phyloP scores from a whole-genome alignment of 495 filamentous ascomycete species.

The Cercophora sp. region DNA sequence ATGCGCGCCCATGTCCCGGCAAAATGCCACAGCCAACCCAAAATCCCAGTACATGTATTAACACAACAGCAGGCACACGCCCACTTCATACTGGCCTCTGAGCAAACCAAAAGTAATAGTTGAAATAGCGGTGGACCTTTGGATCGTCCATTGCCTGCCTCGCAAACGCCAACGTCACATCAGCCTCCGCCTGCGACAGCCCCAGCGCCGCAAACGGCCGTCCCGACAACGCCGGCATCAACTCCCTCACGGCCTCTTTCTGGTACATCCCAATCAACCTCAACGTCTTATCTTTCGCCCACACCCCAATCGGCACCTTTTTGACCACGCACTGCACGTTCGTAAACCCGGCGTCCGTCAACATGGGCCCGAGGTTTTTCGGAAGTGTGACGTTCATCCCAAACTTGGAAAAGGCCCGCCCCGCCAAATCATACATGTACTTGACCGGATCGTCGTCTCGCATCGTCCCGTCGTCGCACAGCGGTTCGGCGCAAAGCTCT shows the following conservation, averaged over 20 bases:
- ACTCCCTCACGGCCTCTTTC: constrained; percentile 45
- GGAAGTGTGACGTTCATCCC: constrained; percentile 45
- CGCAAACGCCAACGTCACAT: constrained; percentile 27
- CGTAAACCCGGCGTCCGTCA: constrained; percentile 53
- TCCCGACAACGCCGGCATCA: constrained; percentile 47
- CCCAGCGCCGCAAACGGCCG: constrained; percentile 45
- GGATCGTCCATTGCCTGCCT: constrained; percentile 27
- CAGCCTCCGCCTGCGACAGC: constrained; percentile 25
- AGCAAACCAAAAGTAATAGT: constrained; percentile 37
- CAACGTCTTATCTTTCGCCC: constrained; percentile 53
- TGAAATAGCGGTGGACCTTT: constrained; percentile 34
- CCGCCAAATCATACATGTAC: constrained; percentile 26
- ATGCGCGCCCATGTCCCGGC: too few relatives aligned
- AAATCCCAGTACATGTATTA: too few relatives aligned
- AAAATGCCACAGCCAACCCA: too few relatives aligned
- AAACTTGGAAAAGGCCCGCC: constrained; percentile 27
- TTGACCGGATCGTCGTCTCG: constrained; percentile 33
- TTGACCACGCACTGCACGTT: constrained; percentile 50
- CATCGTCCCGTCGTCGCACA: constrained; percentile 40
- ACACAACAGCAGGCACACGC: background rate
- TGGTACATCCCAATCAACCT: constrained; percentile 51
- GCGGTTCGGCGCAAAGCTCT: constrained; percentile 34
- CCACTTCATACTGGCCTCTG: constrained; percentile 25
- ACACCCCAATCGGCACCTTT: constrained; percentile 54
- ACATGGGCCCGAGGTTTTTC: constrained; percentile 43